Conservation (phyloP, 257 asterid species). For the Fraxinus excelsior region DNA sequence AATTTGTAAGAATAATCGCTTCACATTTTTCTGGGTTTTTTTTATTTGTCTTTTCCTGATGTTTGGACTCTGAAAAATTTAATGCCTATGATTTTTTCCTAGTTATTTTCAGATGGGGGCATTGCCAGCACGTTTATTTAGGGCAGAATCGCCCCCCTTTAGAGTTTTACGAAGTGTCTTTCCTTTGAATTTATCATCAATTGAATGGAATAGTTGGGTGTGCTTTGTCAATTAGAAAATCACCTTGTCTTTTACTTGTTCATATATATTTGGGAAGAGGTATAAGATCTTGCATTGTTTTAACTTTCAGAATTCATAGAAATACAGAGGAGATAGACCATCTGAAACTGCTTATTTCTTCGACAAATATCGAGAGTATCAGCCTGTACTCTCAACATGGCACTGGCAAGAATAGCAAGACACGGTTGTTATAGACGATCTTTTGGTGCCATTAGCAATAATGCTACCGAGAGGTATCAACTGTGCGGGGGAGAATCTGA, state of each 20-base stretch:
- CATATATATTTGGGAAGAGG: neutral
- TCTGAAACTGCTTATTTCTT: constrained; percentile 17
- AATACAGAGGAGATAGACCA: neutral
- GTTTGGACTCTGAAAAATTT: too few species aligned
- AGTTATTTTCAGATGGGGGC: neutral
- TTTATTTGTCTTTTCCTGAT: neutral
- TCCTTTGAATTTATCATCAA: constrained; percentile 40
- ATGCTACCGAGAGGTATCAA: constrained; percentile 28
- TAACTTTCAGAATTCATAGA: neutral
- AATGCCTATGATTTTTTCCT: neutral
- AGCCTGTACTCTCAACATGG: constrained; percentile 43
- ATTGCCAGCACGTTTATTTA: neutral
- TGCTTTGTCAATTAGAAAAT: constrained; percentile 4
- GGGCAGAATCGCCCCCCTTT: neutral
- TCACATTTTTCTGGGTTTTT: neutral
- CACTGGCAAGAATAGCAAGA: constrained; percentile 77
- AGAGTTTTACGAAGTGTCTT: constrained; percentile 29
- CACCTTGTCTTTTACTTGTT: constrained; percentile 24
- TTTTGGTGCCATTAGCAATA: constrained; percentile 39
- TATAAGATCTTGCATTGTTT: too few species aligned
- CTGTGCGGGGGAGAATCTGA: constrained; percentile 29
- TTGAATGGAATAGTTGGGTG: neutral
- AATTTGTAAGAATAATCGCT: neutral
- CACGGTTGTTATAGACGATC: constrained; percentile 53
- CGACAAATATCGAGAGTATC: constrained; percentile 10